A percentile compares a stretch with the other conserved stretches of the same genome.
phyloP scores from a whole-genome alignment of 805 yeast species.

The Candida vaughaniae region DNA sequence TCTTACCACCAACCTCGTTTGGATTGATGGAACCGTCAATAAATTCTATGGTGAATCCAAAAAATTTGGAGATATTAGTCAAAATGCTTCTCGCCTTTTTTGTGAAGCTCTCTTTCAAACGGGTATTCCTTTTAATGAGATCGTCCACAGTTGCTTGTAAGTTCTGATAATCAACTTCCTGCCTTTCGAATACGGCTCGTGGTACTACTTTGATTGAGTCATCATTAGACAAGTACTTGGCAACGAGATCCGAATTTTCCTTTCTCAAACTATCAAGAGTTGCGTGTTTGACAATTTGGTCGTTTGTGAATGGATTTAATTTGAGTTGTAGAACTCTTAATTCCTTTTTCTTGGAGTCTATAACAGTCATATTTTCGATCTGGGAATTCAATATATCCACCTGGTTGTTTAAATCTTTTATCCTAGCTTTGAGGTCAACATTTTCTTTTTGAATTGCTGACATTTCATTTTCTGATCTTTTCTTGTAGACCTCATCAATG shows the following conservation, averaged over 20 bases:
- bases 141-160: constrained; percentile 48
- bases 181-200: constrained; percentile 59
- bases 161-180: constrained; percentile 51
- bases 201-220: constrained; percentile 46
- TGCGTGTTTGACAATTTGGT: constrained; percentile 58
- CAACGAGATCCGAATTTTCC: constrained; percentile 55
- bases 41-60: constrained; percentile 76
- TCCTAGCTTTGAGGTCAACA: constrained; percentile 32
- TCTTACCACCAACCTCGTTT: constrained; percentile 50
- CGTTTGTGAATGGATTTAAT: constrained; percentile 61
- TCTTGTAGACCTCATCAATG: constrained; percentile 19
- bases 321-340: constrained; percentile 59
- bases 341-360: constrained; percentile 20
- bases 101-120: constrained; percentile 59
- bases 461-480: constrained; percentile 14
- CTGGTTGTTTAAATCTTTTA: constrained; percentile 36
- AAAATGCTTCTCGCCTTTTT: constrained; percentile 71
- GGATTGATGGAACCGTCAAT: constrained; percentile 44
- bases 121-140: constrained; percentile 48
- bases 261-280: constrained; percentile 48
- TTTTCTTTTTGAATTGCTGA: constrained; percentile 37
- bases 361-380: constrained; percentile 21
- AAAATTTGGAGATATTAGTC: constrained; percentile 59
- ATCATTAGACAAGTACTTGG: constrained; percentile 18
- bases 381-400: constrained; percentile 37